Evolutionary conservation across 768 basidiomycete genomes (phyloP).

Genomic region (Suillus subalutaceus): DNA sequence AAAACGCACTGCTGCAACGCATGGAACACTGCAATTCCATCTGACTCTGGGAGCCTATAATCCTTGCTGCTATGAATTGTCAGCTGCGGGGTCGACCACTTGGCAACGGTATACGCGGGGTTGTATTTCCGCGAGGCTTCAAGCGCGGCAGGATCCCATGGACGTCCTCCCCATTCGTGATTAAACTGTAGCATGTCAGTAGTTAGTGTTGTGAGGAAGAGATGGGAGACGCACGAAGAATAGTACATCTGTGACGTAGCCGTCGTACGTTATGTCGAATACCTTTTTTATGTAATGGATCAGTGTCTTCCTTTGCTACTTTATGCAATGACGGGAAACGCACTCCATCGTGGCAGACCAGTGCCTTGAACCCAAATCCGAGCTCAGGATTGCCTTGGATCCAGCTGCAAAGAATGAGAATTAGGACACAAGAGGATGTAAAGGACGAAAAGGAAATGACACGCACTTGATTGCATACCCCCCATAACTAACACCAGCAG

Average conservation of each 20-base stretch:
- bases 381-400: slow-evolving; percentile 93
- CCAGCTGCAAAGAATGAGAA: slow-evolving; percentile 58
- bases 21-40: slow-evolving; percentile 84
- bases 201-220: not conserved
- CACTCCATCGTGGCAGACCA: slow-evolving; percentile 93
- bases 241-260: slow-evolving; percentile 90
- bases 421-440: slow-evolving; percentile 12
- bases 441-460: not conserved
- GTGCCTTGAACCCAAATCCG: slow-evolving; percentile 86
- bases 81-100: slow-evolving; percentile 86
- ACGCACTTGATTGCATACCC: slow-evolving; percentile 87
- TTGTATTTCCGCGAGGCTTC: slow-evolving; percentile 66
- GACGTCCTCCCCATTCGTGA: slow-evolving; percentile 83
- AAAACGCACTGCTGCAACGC: slow-evolving; percentile 76
- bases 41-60: slow-evolving; percentile 83
- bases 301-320: not conserved
- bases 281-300: slow-evolving; percentile 41
- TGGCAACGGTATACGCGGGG: slow-evolving; percentile 78
- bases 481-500: slow-evolving; percentile 84
- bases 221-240: slow-evolving; percentile 68
- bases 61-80: slow-evolving; percentile 89
- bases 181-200: slow-evolving; percentile 60
- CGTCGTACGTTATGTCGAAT: slow-evolving; percentile 78
- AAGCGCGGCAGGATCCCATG: slow-evolving; percentile 68
- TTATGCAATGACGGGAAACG: slow-evolving; percentile 19